A percentile compares a stretch with the other conserved stretches of the same genome.
Evolutionary conservation across 2,329 filamentous ascomycete species (phyloP).

Genomic region (Cordyceps farinosa): DNA sequence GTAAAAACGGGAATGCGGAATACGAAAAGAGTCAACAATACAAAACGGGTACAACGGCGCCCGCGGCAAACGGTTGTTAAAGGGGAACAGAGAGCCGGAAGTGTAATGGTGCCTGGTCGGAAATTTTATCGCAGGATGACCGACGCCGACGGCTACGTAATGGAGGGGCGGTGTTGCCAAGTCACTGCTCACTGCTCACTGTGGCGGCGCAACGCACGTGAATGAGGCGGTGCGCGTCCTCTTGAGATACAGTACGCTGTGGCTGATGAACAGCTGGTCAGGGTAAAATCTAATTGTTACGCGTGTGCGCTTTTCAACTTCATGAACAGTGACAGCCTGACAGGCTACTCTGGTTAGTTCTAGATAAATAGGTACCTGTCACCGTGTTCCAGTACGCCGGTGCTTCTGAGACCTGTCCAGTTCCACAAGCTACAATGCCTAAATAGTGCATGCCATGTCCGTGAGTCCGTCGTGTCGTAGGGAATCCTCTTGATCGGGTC

Average conservation of each 20-base stretch:
- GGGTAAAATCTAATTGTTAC: no score
- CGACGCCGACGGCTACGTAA: conserved; percentile 30
- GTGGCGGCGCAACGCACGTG: conserved; percentile 13
- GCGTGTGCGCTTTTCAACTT: no score
- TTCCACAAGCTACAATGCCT: no score
- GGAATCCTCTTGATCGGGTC: not conserved
- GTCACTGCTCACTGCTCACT: conserved; percentile 1
- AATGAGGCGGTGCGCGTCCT: conserved; percentile 5
- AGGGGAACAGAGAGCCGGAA: not conserved
- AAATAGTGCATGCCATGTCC: no score
- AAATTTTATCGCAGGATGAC: conserved; percentile 21
- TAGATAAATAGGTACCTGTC: no score
- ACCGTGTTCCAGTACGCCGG: no score
- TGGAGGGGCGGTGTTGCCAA: conserved; percentile 33
- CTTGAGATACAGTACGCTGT: not conserved
- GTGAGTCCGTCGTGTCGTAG: no score
- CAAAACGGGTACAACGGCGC: not conserved
- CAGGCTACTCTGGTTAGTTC: no score
- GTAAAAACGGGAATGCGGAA: conserved; percentile 3
- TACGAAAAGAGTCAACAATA: not conserved
- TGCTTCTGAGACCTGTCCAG: no score
- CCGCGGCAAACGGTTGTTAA: conserved; percentile 2
- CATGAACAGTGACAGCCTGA: no score
- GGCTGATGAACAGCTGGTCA: no score
- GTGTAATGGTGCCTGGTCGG: conserved; percentile 14